Evolutionary conservation across 2,329 filamentous ascomycete genomes (phyloP), one percentile per base, ranked within the genome.

Genomic region (Lecanicillium sp.): DNA sequence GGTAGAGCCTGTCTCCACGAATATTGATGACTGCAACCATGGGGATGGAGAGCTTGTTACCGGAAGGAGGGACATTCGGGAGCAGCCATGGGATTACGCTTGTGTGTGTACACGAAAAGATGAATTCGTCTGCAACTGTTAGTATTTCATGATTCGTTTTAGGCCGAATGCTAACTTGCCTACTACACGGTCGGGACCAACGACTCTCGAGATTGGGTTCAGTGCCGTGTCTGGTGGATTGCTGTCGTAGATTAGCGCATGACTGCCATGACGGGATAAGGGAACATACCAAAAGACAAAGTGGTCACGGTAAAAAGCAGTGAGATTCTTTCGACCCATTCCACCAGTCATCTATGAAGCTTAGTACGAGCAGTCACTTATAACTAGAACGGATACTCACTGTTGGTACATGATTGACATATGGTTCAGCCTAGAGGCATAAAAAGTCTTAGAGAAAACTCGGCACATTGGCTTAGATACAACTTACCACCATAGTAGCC

Each of bases 331-430:
- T 17, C 83, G 71, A 0, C 83, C 83, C 29, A 85, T 70, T 1
- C 83, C 84, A 4, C 83, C 83, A 0, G 77, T 79, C 48, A 77
- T 55, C 61, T 68, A 33, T 9, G 4, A 11, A 25, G 11, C n/a
- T 14, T 25, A 25, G 22, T 7, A 25, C 11, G 22, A 6, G 6
- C 7, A 11, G 6, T 11, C 7, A 11, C 11, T 9, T 14, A 22
- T 36, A 17, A 14, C 14, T 17, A 8, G 8, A 20, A 8, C n/a
- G 3, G 17, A 9, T 29, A 47, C 68, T 63, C 51, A 78, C 67
- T 0, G 80, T 85, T 0, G 82, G 78, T 7, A 86, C 66, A 53
- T 87, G 80, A 53, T 87, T 86, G 4, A 88, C 83, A 50, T 87
- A 86, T 4, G 83, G 83, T 55, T 85, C 76, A 5, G 43, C 44